Base-by-base conservation (phyloP, 2,329 filamentous ascomycete genomes). In the Malbranchea cinnamomea region DNA sequence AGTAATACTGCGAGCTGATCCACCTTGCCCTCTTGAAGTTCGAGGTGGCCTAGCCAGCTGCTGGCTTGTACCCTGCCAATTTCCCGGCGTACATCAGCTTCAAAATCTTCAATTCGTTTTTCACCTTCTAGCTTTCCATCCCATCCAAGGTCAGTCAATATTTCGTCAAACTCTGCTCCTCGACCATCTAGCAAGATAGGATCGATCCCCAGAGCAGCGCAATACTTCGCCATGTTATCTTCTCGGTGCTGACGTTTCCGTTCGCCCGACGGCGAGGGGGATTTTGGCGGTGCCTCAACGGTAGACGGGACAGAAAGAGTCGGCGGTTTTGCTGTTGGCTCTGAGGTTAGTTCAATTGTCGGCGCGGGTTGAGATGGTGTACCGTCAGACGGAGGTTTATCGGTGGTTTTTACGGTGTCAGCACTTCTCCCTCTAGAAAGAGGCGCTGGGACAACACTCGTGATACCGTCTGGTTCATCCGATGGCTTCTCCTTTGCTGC, bases 21-120 rank as follows among this genome's bases (percentile, higher is more conserved):
- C 2, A 94, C 79, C 34, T 87, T 73, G 37, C 89, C 84, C 49
- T 95, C 87, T 45, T 93, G 84, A 41, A 89, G 80, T 41, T 87
- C 70, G 31, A 73, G 58, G 36, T 87, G 77, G 29, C 78, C 77
- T 27, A 95, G 65, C 85, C 87, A 95, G 37, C 82, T 85, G 33
- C 83, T 87, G 28, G 85, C 85, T 57, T 94, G 87, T 2, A 87
- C 79, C 41, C 83, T 80, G 40, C 84, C 83, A 34, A 94, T 71
- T 49, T 94, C 85, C 37, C 84, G 74, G 31, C 87, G 81, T 32
- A 94, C 67, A 40, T 92, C 83, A 8, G 70, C 63, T 56, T 85
- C 82, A 48, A 94, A 67, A 30, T 81, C 74, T 29, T 91, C 81
- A 32, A 87, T 74, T 36, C 73, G 79, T 40, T 78, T 75, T 26